A percentile compares a stretch with the other conserved stretches of the same genome.
Conservation (phyloP, 164 flowering plant genomes). For the Liriodendron chinense region DNA sequence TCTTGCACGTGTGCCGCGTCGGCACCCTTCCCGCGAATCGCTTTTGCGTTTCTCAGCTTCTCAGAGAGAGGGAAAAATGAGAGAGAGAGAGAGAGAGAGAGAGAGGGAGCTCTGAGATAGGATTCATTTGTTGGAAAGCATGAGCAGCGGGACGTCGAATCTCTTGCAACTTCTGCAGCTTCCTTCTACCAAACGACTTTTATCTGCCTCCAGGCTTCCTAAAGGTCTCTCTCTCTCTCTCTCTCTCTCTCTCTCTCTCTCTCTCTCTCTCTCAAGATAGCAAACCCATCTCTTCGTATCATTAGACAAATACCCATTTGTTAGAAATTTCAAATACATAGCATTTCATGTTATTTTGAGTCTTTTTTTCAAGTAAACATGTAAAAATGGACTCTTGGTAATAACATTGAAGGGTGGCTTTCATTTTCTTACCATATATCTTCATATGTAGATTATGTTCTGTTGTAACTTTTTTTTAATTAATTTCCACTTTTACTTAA, state of each 20-base stretch:
- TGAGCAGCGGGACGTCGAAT: constrained; percentile 25
- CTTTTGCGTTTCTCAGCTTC: too few species aligned
- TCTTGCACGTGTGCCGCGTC: too few species aligned
- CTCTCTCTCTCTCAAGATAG: neutral
- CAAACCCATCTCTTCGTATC: neutral
- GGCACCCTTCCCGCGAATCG: too few species aligned
- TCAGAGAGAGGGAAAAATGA: too few species aligned
- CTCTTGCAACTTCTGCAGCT: constrained; percentile 39
- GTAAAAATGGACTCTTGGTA: too few species aligned
- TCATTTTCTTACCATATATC: too few species aligned
- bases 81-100: too few species aligned
- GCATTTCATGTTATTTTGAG: neutral
- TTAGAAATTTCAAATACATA: neutral
- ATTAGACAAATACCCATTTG: neutral
- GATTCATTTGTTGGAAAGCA: neutral
- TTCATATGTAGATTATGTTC: too few species aligned
- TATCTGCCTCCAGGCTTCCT: constrained; percentile 19
- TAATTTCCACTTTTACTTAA: neutral
- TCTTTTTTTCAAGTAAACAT: neutral
- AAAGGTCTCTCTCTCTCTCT: constrained; percentile 22
- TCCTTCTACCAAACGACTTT: constrained; percentile 36
- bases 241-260: neutral
- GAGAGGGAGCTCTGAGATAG: too few species aligned
- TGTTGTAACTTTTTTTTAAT: neutral
- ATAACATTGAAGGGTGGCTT: too few species aligned